Evolutionary conservation across 805 yeast genomes (phyloP).

Genomic region (Monosporozyma yasuniensis): DNA sequence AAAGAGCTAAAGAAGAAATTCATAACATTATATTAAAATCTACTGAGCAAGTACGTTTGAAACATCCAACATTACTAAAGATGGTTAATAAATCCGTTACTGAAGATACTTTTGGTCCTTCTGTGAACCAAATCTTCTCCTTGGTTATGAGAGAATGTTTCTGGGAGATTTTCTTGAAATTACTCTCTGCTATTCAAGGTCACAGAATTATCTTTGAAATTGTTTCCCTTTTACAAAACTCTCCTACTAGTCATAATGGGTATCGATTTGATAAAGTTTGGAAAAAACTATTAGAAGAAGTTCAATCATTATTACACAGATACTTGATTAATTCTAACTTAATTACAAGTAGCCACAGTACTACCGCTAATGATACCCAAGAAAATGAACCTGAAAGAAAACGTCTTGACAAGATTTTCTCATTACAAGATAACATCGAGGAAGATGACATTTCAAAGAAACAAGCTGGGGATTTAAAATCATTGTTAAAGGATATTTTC

Average conservation of each 20-base stretch:
- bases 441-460: conserved; percentile 18
- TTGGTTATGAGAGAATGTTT: conserved; percentile 60
- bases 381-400: conserved; percentile 6
- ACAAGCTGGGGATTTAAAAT: conserved; percentile 36
- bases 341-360: conserved; percentile 2
- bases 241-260: conserved; percentile 7
- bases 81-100: conserved; percentile 14
- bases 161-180: conserved; percentile 56
- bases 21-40: conserved; percentile 53
- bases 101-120: conserved; percentile 28
- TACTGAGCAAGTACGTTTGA: conserved; percentile 54
- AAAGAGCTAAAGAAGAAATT: conserved; percentile 52
- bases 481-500: conserved; percentile 50
- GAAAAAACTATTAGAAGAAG: conserved; percentile 33
- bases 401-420: conserved; percentile 12
- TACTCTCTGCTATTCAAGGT: conserved; percentile 55
- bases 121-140: conserved; percentile 41
- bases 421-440: conserved; percentile 23
- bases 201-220: conserved; percentile 61
- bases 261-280: conserved; percentile 38
- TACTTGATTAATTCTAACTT: conserved; percentile 16
- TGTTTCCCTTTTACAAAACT: conserved; percentile 29
- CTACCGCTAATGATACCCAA: conserved; percentile 4
- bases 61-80: conserved; percentile 39
- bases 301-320: conserved; percentile 15